Evolutionary conservation across 2,329 filamentous ascomycete genomes (phyloP).

Genomic region (Aspergillus japonicus): DNA sequence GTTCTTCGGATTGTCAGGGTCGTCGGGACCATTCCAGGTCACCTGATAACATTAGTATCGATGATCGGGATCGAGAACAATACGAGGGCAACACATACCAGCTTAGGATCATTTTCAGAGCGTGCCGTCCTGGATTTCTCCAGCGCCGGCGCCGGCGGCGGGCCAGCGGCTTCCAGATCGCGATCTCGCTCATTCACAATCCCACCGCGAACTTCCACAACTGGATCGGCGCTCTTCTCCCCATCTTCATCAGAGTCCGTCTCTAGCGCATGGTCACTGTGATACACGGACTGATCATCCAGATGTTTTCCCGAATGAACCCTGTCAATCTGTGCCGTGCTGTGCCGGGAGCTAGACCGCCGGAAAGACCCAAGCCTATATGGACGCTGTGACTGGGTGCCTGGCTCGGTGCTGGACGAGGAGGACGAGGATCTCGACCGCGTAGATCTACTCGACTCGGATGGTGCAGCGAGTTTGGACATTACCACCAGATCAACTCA

Average conservation of each 20-base stretch:
- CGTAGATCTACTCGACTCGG: neutral
- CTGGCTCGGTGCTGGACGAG: neutral
- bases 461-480: neutral
- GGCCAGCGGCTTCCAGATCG: conserved; percentile 24
- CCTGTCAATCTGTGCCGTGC: conserved; percentile 20
- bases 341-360: conserved; percentile 18
- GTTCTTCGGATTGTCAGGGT: conserved; percentile 51
- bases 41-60: conserved; percentile 27
- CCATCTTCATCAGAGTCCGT: conserved; percentile 7
- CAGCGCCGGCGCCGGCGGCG: conserved; percentile 14
- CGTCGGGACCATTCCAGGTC: conserved; percentile 54
- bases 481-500: neutral
- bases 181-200: conserved; percentile 28
- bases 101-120: conserved; percentile 24
- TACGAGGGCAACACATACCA: conserved; percentile 20
- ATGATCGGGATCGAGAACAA: neutral
- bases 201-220: conserved; percentile 25
- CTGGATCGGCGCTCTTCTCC: conserved; percentile 16
- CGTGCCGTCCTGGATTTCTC: conserved; percentile 25
- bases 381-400: neutral
- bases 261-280: conserved; percentile 22
- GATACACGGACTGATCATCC: conserved; percentile 36
- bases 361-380: neutral
- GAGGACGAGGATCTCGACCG: neutral
- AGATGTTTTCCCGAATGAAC: conserved; percentile 33